phyloP scores from a whole-genome alignment of 768 basidiomycete genomes.

The Calocybe indica region DNA sequence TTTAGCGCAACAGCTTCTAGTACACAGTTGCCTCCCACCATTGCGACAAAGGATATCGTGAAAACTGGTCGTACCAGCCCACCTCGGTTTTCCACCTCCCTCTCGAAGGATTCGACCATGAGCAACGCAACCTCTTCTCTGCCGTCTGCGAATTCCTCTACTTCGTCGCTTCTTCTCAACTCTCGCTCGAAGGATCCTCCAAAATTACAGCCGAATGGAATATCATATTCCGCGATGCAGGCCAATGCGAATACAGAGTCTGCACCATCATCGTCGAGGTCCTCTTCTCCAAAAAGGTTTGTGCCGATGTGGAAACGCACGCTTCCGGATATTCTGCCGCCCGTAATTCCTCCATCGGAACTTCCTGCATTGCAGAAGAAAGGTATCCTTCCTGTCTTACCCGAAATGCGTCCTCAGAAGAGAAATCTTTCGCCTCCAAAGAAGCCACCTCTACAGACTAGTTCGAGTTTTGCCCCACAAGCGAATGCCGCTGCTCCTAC shows the following conservation, averaged over 20 bases:
- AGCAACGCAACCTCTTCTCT: background rate
- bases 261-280: constrained; percentile 5
- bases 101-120: background rate
- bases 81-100: too few relatives aligned
- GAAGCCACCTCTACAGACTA: constrained; percentile 5
- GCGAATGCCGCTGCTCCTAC: constrained; percentile 1
- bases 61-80: too few relatives aligned
- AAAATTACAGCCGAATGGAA: background rate
- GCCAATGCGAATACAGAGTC: background rate
- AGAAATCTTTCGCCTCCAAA: constrained; percentile 6
- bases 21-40: too few relatives aligned
- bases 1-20: too few relatives aligned
- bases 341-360: too few relatives aligned
- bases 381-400: constrained; percentile 6
- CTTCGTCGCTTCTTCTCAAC: background rate
- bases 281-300: constrained; percentile 23
- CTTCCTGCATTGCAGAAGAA: background rate
- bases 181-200: background rate
- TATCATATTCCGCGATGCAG: background rate
- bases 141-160: background rate
- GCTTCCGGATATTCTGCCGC: constrained; percentile 3
- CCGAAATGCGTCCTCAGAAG: constrained; percentile 18
- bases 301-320: constrained; percentile 41
- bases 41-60: too few relatives aligned
- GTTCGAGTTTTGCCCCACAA: background rate